A percentile compares a stretch with the other conserved stretches of the same genome.
Evolutionary conservation across 192 early-diverging fungal species (phyloP).

Genomic region (Coemansia asiatica): DNA sequence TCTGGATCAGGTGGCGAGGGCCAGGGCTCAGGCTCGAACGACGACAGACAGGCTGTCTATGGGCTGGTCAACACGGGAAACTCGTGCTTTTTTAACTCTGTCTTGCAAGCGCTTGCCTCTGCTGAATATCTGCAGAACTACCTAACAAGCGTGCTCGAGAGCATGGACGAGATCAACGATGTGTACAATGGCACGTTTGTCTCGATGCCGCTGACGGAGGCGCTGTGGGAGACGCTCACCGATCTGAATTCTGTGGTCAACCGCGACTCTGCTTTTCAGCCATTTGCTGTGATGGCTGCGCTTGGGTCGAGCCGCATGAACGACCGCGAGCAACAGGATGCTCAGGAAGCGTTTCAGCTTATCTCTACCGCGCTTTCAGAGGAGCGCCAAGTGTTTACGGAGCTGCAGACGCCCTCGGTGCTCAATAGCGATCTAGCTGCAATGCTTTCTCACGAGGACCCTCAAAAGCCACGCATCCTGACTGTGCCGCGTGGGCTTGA

Average conservation of each 20-base stretch:
- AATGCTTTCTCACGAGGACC: constrained; percentile 26
- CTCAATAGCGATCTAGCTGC: constrained; percentile 29
- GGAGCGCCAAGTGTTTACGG: constrained; percentile 53
- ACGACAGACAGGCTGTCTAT: constrained; percentile 55
- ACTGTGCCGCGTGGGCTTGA: constrained; percentile 47
- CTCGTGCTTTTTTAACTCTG: constrained; percentile 92
- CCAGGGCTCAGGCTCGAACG: constrained; percentile 6
- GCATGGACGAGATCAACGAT: constrained; percentile 54
- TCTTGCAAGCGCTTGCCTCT: constrained; percentile 72
- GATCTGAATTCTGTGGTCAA: constrained; percentile 52
- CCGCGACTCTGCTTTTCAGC: constrained; percentile 59
- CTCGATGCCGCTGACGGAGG: constrained; percentile 55
- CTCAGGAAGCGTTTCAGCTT: constrained; percentile 84
- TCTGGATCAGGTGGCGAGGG: constrained; percentile 12
- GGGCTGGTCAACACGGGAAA: constrained; percentile 90
- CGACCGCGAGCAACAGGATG: constrained; percentile 80
- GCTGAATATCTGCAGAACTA: constrained; percentile 54
- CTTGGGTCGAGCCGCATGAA: constrained; percentile 61
- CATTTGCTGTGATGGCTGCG: constrained; percentile 62
- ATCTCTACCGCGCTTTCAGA: constrained; percentile 70
- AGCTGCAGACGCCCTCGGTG: constrained; percentile 43
- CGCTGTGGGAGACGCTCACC: constrained; percentile 56
- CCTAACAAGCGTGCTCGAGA: constrained; percentile 45
- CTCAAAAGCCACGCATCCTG: constrained; percentile 24
- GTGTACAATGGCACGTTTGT: constrained; percentile 14